phyloP scores from a whole-genome alignment of 169 alveolate species.

The Prorocentrum cordatum region DNA sequence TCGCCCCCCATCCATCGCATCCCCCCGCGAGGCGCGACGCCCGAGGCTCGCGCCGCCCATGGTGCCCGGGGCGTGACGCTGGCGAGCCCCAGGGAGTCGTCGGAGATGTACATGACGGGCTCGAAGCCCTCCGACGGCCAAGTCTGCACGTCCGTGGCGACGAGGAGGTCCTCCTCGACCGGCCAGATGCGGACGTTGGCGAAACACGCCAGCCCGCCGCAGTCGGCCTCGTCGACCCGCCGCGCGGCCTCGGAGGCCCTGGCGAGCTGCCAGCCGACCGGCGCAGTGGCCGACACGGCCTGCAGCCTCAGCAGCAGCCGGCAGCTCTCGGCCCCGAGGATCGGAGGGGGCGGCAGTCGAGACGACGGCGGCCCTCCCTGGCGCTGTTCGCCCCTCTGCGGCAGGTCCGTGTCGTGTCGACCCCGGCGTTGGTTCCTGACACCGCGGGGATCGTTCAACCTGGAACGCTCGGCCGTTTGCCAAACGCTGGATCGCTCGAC shows the following conservation, averaged over 20 bases:
- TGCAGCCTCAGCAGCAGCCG: not conserved
- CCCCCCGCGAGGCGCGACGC: not conserved
- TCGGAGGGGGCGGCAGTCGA: not conserved
- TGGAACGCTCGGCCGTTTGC: too few relatives aligned
- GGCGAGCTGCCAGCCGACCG: not conserved
- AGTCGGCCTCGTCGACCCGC: not conserved
- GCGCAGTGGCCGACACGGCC: not conserved
- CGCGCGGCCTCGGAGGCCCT: not conserved
- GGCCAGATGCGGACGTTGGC: not conserved
- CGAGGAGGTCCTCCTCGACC: not conserved
- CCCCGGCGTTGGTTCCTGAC: too few relatives aligned
- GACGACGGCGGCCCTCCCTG: too few relatives aligned
- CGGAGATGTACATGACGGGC: not conserved
- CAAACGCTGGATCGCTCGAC: too few relatives aligned
- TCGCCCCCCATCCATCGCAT: not conserved
- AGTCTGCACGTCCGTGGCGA: not conserved
- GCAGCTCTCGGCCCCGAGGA: not conserved
- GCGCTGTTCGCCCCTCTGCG: too few relatives aligned
- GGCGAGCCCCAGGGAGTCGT: not conserved
- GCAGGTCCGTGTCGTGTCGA: too few relatives aligned
- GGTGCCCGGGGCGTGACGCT: not conserved
- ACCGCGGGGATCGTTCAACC: too few relatives aligned
- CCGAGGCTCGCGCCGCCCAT: too few relatives aligned
- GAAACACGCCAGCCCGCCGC: not conserved
- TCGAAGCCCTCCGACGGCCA: not conserved